Evolutionary conservation across 1,284 basidiomycete species (phyloP).

Genomic region (Ganoderma boninense): DNA sequence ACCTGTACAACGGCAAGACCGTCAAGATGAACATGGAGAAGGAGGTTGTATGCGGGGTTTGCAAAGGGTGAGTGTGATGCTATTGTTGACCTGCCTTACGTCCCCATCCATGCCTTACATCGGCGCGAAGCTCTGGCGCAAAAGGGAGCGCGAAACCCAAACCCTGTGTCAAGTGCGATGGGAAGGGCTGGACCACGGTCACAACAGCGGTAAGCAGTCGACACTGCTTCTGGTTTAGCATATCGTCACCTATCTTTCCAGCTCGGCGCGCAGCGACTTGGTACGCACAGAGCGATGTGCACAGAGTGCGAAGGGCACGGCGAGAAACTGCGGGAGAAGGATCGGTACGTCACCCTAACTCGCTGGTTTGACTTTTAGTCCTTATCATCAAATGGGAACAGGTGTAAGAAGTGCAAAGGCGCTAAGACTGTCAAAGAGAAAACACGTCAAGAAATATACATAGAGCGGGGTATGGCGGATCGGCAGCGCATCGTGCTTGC

Average conservation of each 20-base stretch:
- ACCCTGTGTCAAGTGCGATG: constrained; percentile 84
- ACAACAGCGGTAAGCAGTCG: constrained; percentile 60
- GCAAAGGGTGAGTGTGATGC: constrained; percentile 72
- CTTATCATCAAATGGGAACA: constrained; percentile 40
- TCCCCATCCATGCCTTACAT: neutral
- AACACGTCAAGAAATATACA: constrained; percentile 84
- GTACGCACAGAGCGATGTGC: constrained; percentile 68
- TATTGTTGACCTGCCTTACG: neutral
- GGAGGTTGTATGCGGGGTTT: constrained; percentile 80
- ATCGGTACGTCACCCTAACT: constrained; percentile 60
- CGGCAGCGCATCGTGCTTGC: constrained; percentile 87
- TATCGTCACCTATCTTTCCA: constrained; percentile 36
- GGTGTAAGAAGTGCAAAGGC: constrained; percentile 97
- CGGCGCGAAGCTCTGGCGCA: constrained; percentile 72
- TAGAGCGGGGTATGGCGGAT: constrained; percentile 91
- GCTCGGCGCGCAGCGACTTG: constrained; percentile 59
- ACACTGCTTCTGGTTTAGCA: constrained; percentile 10
- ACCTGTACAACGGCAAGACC: constrained; percentile 91
- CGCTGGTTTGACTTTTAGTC: too few species aligned
- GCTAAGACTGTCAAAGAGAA: constrained; percentile 87
- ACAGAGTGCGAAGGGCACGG: constrained; percentile 85
- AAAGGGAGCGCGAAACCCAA: constrained; percentile 84
- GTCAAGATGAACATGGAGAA: constrained; percentile 93
- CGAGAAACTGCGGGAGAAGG: constrained; percentile 87
- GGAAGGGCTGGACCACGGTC: constrained; percentile 78